Evolutionary conservation across 371 early-diverging fungal genomes (phyloP), one percentile per base, ranked within the genome.

Genomic region (Zychaea mexicana): DNA sequence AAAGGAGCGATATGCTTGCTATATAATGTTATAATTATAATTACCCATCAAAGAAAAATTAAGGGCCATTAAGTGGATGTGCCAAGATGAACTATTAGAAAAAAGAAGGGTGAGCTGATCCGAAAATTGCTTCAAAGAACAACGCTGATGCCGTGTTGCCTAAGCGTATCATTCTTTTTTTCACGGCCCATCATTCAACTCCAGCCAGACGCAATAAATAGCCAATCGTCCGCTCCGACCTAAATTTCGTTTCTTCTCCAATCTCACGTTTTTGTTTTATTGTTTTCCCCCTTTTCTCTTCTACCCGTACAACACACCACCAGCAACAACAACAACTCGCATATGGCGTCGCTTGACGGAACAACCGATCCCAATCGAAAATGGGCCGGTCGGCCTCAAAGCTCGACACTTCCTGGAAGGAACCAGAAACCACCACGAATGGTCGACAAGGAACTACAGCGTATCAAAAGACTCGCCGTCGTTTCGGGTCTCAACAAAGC

Each of bases 391-490:
- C 2, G 61, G n/a, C 61, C 61, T 17, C 47, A 53, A 28, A 62
- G 56, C 24, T 55, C 30, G 2, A 36, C 59, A 26, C 61, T n/a
- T 24, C 52, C 52, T 27, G n/a, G 19, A 27, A 46, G 17, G 15
- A 63, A 30, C 17, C n/a, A 36, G 4, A 65, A 62, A 55, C 61
- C 61, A 46, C 61, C 65, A 45, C 69, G 73, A 30, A 68, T 64
- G 26, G 71, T 70, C 2, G 80, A 80, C 36, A 66, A 68, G 32
- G 80, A 80, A 45, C 66, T 80, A 3, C 70, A 80, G 21, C 71
- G 77, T 30, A 66, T 80, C 32, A 80, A 80, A 60, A 77, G 77
- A 21, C 36, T 77, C 4, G 80, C 70, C 4, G 77, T 80, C 2
- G 80, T 80, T 3, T 80, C 80, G 10, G 79, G 76, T 5, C 54